phyloP scores from a whole-genome alignment of 2,329 filamentous ascomycete species.

The Cytospora mali region DNA sequence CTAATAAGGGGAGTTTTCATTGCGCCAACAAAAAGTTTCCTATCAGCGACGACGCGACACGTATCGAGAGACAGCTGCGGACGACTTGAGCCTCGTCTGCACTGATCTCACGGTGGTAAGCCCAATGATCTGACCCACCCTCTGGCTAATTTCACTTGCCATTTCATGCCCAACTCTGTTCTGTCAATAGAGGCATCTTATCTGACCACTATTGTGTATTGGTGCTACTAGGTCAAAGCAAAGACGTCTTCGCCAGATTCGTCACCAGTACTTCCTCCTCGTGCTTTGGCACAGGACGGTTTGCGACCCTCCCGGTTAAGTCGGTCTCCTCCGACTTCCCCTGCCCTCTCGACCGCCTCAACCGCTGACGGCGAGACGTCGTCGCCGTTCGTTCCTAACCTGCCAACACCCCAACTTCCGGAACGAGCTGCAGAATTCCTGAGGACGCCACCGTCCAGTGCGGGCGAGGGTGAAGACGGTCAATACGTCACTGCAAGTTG shows the following conservation, averaged over 20 bases:
- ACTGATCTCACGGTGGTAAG: conserved; percentile 62
- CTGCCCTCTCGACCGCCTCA: conserved; percentile 63
- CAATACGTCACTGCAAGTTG: conserved; percentile 75
- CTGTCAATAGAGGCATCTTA: neutral
- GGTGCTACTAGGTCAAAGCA: conserved; percentile 41
- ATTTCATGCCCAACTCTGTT: conserved; percentile 4
- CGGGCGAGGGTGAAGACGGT: conserved; percentile 39
- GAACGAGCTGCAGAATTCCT: conserved; percentile 58
- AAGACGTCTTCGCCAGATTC: conserved; percentile 60
- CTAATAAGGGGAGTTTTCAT: conserved; percentile 18
- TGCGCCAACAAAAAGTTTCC: conserved; percentile 28
- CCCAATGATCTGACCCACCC: conserved; percentile 21
- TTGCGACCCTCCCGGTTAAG: conserved; percentile 41
- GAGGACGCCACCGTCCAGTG: conserved; percentile 52
- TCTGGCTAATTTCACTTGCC: conserved; percentile 1
- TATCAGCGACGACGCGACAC: conserved; percentile 27
- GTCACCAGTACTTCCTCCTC: conserved; percentile 56
- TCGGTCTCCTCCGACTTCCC: conserved; percentile 51
- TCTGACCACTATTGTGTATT: conserved; percentile 29
- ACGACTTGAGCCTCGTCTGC: conserved; percentile 62
- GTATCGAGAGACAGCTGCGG: conserved; percentile 59
- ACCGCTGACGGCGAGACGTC: conserved; percentile 61
- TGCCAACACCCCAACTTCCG: conserved; percentile 61
- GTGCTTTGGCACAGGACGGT: conserved; percentile 65
- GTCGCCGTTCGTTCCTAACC: conserved; percentile 60